Evolutionary conservation across 495 filamentous ascomycete genomes (phyloP), one percentile per base, ranked within the genome.

Genomic region (Aspergillus sclerotioniger): DNA sequence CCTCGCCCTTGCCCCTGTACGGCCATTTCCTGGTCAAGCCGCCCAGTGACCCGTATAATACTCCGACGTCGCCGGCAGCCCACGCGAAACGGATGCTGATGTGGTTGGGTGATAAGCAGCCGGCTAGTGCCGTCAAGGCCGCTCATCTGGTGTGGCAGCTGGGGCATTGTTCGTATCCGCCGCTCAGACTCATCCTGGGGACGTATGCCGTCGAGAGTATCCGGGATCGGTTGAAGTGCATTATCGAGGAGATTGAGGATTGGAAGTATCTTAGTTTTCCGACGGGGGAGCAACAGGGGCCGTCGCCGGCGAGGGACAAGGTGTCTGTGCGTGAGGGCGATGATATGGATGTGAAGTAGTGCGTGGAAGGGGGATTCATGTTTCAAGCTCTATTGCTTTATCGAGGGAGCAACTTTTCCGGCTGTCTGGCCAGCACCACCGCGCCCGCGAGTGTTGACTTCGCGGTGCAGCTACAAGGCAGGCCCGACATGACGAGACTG

Each of bases 101-200:
- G 72, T 98, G 94, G 94, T 76, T 98, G 2, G 89, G 88, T 17
- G 90, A 96, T 56, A 84, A 89, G 56, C 92, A 97, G 72, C 94
- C 93, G 3, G 93, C 90, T 8, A 95, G 89, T 63, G 91, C 91
- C 9, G 87, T 96, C 49, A 94, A 94, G 72, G 91, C 91, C 56
- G 92, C 92, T n/a, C 90, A 97, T 78, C 76, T 97, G 59, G 88
- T 97, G 8, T 98, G 94, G 94, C 91, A 98, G 78, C 76, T 98
- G 39, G 94, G 87, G 0, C 94, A 98, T 74, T 98, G 94, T 72
- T 84, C 82, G 15, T 95, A 91, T 66, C 94, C 94, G 48, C 94
- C 94, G 0, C 66, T 98, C 55, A 71, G 94, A 21, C 71, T 98
- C 60, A 78, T 97, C 53, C 67, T 98, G 54, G 94, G 94, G 0